Evolutionary conservation across 257 asterid species (phyloP).

Genomic region (Solanum lycopersicoides): DNA sequence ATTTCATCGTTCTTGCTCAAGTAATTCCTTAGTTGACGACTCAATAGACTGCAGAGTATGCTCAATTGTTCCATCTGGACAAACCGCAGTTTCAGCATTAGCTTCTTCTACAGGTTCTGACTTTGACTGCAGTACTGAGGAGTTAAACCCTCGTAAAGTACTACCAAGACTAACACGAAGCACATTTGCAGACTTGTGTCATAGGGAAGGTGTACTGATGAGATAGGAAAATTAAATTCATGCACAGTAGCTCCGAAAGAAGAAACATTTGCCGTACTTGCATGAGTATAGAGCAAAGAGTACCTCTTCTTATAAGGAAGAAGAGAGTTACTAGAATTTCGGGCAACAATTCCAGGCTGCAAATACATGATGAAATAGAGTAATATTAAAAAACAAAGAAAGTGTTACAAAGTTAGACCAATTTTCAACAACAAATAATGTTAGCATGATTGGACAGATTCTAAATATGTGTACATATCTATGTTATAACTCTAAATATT

Average conservation of each 20-base stretch:
- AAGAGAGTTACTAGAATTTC: conserved; percentile 33
- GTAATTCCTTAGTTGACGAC: conserved; percentile 17
- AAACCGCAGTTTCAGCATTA: conserved; percentile 26
- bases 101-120: conserved; percentile 53
- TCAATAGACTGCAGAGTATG: conserved; percentile 12
- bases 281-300: conserved; percentile 25
- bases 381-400: not conserved
- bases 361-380: not conserved
- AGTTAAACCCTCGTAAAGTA: conserved; percentile 13
- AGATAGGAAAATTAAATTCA: too few relatives aligned
- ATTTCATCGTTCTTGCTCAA: conserved; percentile 32
- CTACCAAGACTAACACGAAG: too few relatives aligned
- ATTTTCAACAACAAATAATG: too few relatives aligned
- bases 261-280: not conserved
- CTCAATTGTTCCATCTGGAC: conserved; percentile 19
- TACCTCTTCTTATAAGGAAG: conserved; percentile 74
- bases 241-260: too few relatives aligned
- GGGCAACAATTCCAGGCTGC: conserved; percentile 35
- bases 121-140: conserved; percentile 25
- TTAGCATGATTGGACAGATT: too few relatives aligned
- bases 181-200: too few relatives aligned
- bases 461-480: too few relatives aligned
- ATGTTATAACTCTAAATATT: too few relatives aligned
- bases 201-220: too few relatives aligned
- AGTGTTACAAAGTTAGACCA: not conserved